Evolutionary conservation across 2,329 filamentous ascomycete genomes (phyloP).

Genomic region (Penicillium digitatum): DNA sequence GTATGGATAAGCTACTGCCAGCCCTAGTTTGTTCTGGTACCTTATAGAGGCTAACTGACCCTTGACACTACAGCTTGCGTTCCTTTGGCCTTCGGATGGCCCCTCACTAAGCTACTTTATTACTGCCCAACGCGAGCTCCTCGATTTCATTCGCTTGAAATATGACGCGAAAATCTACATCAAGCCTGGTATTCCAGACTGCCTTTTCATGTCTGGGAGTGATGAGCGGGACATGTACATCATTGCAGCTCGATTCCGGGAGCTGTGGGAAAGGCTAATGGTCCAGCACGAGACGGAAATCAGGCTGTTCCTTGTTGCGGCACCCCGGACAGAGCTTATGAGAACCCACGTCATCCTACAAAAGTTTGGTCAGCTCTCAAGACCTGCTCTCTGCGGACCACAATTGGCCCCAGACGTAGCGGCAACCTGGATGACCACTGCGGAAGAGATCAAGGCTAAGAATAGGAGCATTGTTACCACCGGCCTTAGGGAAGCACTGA

Average conservation of each 20-base stretch:
- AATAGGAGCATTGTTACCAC: not conserved
- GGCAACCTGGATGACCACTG: not conserved
- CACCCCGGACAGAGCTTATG: constrained; percentile 21
- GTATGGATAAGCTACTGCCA: not conserved
- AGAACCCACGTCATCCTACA: constrained; percentile 27
- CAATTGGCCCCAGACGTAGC: not conserved
- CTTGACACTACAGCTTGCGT: constrained; percentile 6
- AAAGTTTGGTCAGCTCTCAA: constrained; percentile 16
- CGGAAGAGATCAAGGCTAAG: not conserved
- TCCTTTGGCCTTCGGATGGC: constrained; percentile 44
- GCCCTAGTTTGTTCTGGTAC: not conserved
- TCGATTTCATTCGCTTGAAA: constrained; percentile 45
- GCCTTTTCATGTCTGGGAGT: constrained; percentile 32
- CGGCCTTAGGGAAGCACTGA: constrained; percentile 19
- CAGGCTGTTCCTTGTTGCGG: constrained; percentile 35
- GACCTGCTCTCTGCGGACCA: constrained; percentile 21
- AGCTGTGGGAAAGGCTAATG: constrained; percentile 30
- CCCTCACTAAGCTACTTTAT: constrained; percentile 40
- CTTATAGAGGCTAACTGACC: not conserved
- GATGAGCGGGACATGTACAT: constrained; percentile 35
- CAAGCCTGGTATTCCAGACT: constrained; percentile 23
- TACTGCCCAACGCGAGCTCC: constrained; percentile 41
- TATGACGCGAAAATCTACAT: constrained; percentile 42
- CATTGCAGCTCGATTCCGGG: constrained; percentile 30
- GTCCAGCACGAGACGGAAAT: constrained; percentile 28